A percentile compares a stretch with the other conserved stretches of the same genome.
Evolutionary conservation across 2,329 filamentous ascomycete species (phyloP).

Genomic region (Zymoseptoria ardabiliae): DNA sequence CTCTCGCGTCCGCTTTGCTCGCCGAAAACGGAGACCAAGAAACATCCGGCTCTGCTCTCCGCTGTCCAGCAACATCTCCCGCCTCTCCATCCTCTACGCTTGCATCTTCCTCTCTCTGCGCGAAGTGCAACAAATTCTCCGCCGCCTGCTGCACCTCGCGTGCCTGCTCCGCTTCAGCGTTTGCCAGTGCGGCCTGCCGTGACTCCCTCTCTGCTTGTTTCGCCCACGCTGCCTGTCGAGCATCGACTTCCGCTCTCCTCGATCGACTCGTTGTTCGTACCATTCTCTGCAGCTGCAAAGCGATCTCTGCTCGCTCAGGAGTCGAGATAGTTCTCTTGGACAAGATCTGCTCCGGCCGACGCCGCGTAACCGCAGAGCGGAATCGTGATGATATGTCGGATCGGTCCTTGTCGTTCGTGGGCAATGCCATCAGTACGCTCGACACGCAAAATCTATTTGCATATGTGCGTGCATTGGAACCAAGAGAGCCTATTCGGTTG

Average conservation of each 20-base stretch:
- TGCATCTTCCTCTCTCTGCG: background rate
- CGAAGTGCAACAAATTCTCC: background rate
- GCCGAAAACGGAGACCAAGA: background rate
- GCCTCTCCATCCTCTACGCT: background rate
- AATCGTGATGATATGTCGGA: background rate
- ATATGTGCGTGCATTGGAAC: background rate
- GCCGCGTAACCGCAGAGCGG: background rate
- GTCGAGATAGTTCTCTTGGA: background rate
- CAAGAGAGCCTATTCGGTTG: background rate
- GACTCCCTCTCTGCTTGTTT: background rate
- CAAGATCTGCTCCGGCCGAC: background rate
- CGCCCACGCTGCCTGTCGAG: background rate
- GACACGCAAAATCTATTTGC: background rate
- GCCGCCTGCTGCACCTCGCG: background rate
- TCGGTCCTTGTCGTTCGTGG: background rate
- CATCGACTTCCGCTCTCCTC: background rate
- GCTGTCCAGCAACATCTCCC: background rate
- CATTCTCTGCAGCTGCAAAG: background rate
- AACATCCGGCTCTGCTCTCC: background rate
- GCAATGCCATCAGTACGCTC: background rate
- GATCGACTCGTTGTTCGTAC: background rate
- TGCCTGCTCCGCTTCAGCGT: background rate
- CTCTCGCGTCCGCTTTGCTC: background rate
- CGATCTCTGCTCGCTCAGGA: background rate
- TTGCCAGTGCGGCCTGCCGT: background rate